A percentile compares a stretch with the other conserved stretches of the same genome.
phyloP scores from a whole-genome alignment of 2,329 filamentous ascomycete genomes.

The Didymella exigua region DNA sequence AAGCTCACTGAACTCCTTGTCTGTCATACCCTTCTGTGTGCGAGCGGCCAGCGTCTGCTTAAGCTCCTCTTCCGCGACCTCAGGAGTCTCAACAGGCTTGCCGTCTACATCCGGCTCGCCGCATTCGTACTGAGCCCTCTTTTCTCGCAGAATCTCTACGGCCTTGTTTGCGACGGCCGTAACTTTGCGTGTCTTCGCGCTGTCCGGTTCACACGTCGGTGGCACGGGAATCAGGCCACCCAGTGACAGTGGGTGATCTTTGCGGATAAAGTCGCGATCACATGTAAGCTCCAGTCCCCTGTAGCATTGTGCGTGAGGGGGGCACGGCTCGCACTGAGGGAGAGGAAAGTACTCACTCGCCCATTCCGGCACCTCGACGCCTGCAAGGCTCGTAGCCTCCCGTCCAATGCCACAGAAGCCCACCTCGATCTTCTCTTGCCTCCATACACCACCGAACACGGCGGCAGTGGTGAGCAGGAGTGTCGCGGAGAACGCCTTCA shows the following conservation, averaged over 20 bases:
- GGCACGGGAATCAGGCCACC: slow-evolving; percentile 82
- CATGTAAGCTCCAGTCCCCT: slow-evolving; percentile 77
- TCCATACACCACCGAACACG: slow-evolving; percentile 80
- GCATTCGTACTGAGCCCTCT: slow-evolving; percentile 89
- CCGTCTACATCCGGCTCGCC: slow-evolving; percentile 72
- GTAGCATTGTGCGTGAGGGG: slow-evolving; percentile 87
- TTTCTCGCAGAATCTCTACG: slow-evolving; percentile 82
- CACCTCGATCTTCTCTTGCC: slow-evolving; percentile 94
- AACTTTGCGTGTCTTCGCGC: slow-evolving; percentile 85
- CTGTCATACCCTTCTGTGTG: slow-evolving; percentile 80
- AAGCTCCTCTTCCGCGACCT: slow-evolving; percentile 71
- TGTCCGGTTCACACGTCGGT: slow-evolving; percentile 92
- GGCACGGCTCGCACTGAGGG: slow-evolving; percentile 88
- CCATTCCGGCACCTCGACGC: slow-evolving; percentile 74
- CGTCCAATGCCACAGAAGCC: slow-evolving; percentile 88
- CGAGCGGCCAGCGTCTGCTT: slow-evolving; percentile 77
- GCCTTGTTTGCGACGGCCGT: slow-evolving; percentile 87
- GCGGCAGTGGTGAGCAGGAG: slow-evolving; percentile 72
- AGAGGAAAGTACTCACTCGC: slow-evolving; percentile 64
- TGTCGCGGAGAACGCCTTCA: slow-evolving; percentile 71
- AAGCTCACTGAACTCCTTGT: slow-evolving; percentile 89
- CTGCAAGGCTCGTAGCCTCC: slow-evolving; percentile 62
- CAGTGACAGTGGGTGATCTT: slow-evolving; percentile 81
- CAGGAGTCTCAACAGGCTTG: slow-evolving; percentile 64
- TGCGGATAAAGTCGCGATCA: slow-evolving; percentile 84